A percentile compares a stretch with the other conserved stretches of the same genome.
Conservation (phyloP, 441 rosid species). For the Corymbia citriodora region DNA sequence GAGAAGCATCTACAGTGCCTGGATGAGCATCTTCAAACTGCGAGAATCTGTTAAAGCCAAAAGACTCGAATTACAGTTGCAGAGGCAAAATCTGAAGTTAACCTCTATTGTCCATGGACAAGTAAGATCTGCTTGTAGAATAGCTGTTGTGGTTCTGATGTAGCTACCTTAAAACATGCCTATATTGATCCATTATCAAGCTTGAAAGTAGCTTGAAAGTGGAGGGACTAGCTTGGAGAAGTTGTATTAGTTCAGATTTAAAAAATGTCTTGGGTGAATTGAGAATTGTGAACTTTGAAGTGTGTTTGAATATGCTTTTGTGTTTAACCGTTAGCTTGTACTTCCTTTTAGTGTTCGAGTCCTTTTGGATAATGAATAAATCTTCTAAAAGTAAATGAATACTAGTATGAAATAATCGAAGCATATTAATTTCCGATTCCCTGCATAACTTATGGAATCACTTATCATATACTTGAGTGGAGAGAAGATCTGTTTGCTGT, state of each 20-base stretch:
- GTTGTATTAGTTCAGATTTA: background rate
- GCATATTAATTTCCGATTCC: background rate
- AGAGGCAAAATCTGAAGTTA: slow-evolving; percentile 66
- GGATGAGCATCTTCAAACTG: slow-evolving; percentile 45
- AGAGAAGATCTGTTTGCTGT: background rate
- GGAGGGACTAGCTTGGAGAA: background rate
- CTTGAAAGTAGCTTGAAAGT: background rate
- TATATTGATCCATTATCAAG: background rate
- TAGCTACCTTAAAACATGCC: background rate
- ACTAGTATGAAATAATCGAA: background rate
- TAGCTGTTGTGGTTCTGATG: background rate
- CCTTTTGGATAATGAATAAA: background rate
- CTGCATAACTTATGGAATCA: background rate
- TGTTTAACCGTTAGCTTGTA: background rate
- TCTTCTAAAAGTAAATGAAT: background rate
- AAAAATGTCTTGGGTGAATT: background rate
- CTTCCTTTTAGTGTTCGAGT: background rate
- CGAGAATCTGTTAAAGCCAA: slow-evolving; percentile 66
- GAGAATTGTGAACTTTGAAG: slow-evolving; percentile 1
- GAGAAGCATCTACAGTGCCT: slow-evolving; percentile 58
- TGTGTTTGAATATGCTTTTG: background rate
- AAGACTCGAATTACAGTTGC: slow-evolving; percentile 50
- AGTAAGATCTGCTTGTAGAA: slow-evolving; percentile 27
- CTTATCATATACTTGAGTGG: background rate
- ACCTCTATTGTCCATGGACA: slow-evolving; percentile 57